These are phyloP conservation scores for Hanseniaspora gamundiae DNA, from an alignment of 1,139 yeast genomes.

Conservation along the genomic window DNA sequence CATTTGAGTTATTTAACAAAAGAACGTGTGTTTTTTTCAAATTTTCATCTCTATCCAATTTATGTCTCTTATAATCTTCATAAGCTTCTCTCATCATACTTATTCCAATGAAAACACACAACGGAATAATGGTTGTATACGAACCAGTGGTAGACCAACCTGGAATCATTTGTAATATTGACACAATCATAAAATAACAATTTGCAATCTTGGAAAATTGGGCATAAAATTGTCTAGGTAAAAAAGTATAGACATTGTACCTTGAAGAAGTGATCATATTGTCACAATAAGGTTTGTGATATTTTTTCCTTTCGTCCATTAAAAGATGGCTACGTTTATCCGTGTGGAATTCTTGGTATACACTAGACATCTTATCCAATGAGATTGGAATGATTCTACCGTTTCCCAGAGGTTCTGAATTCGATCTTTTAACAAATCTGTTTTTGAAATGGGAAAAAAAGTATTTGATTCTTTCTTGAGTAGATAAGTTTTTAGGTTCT, in stretches of 20 bases:
- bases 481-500: not conserved
- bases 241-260: conserved; percentile 66
- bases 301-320: conserved; percentile 48
- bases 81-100: conserved; percentile 88
- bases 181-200: conserved; percentile 70
- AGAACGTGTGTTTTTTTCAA: conserved; percentile 36
- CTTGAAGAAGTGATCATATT: conserved; percentile 79
- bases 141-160: conserved; percentile 97
- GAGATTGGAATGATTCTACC: conserved; percentile 71
- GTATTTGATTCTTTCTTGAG: conserved; percentile 10
- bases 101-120: conserved; percentile 75
- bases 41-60: conserved; percentile 78
- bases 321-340: conserved; percentile 21
- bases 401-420: conserved; percentile 34
- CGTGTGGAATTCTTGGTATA: conserved; percentile 12
- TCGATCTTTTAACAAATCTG: conserved; percentile 21
- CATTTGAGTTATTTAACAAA: conserved; percentile 10
- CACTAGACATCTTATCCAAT: conserved; percentile 25
- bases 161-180: conserved; percentile 91
- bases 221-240: conserved; percentile 80
- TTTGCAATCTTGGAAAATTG: conserved; percentile 92
- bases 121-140: conserved; percentile 87
- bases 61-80: conserved; percentile 84
- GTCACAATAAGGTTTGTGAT: conserved; percentile 45
- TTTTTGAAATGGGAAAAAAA: conserved; percentile 18